A percentile compares a stretch with the other conserved stretches of the same genome.
Conservation (phyloP, 1,139 yeast genomes). For the Kodamaea sp. region DNA sequence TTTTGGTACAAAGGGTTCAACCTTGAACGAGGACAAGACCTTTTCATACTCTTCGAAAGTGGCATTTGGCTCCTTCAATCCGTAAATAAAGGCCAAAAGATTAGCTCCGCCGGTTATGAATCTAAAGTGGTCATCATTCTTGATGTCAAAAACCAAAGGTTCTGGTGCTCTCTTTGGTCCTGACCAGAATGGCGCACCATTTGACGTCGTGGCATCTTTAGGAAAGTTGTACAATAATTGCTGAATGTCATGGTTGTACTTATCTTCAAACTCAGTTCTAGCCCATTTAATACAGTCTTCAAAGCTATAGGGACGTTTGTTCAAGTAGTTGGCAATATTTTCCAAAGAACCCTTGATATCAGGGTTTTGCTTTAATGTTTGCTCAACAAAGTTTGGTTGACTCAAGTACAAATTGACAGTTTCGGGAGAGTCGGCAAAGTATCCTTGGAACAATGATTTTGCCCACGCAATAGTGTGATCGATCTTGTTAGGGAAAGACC, state of each 20-base stretch:
- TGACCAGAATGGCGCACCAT: constrained; percentile 96
- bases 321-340: constrained; percentile 70
- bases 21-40: constrained; percentile 48
- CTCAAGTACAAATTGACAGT: constrained; percentile 87
- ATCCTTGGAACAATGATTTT: constrained; percentile 91
- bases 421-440: constrained; percentile 86
- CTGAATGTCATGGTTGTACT: constrained; percentile 80
- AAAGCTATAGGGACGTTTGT: constrained; percentile 81
- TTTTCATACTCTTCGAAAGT: constrained; percentile 49
- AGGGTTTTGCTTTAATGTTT: constrained; percentile 85
- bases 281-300: constrained; percentile 98
- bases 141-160: constrained; percentile 73
- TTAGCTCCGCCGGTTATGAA: constrained; percentile 90
- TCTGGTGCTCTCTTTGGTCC: constrained; percentile 97
- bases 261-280: constrained; percentile 80
- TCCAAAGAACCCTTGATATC: constrained; percentile 87
- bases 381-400: constrained; percentile 91
- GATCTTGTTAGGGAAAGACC: constrained; percentile 96
- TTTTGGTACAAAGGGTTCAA: constrained; percentile 63
- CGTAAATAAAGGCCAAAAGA: constrained; percentile 86
- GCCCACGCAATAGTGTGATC: constrained; percentile 99
- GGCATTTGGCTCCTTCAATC: constrained; percentile 58
- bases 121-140: constrained; percentile 75
- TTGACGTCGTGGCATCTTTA: constrained; percentile 83
- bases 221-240: constrained; percentile 95